These are phyloP conservation scores for Amauroascus niger DNA, from an alignment of 2,329 filamentous ascomycete species.

Conservation along the genomic window DNA sequence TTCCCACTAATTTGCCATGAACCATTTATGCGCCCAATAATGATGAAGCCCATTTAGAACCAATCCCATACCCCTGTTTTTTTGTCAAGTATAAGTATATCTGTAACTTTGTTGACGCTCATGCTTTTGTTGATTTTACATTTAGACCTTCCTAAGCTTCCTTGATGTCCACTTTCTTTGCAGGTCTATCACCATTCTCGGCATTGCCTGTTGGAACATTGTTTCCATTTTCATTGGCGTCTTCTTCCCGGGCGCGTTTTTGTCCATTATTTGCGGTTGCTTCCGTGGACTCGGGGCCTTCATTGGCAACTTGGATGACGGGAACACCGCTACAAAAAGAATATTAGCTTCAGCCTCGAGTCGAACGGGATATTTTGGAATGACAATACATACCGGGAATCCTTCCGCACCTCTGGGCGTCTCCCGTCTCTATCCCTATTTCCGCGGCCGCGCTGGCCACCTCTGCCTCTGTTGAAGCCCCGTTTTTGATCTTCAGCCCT, in stretches of 20 bases:
- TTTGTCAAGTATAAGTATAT: not conserved
- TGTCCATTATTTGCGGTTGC: constrained; percentile 24
- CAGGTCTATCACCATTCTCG: constrained; percentile 28
- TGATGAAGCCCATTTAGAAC: not conserved
- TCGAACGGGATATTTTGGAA: not conserved
- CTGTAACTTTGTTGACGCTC: not conserved
- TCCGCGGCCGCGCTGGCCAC: constrained; percentile 24
- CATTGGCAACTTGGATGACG: constrained; percentile 28
- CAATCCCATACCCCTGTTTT: not conserved
- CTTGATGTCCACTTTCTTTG: constrained; percentile 43
- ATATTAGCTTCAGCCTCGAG: constrained; percentile 5
- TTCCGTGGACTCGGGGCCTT: constrained; percentile 6
- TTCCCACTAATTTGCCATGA: not conserved
- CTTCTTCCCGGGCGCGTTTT: constrained; percentile 41
- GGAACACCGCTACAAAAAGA: constrained; percentile 34
- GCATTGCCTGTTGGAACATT: constrained; percentile 18
- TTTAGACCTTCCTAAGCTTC: constrained; percentile 23
- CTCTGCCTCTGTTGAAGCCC: constrained; percentile 30
- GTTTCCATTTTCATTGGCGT: constrained; percentile 11
- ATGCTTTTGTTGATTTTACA: not conserved
- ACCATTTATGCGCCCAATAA: constrained; percentile 3
- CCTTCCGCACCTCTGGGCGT: constrained; percentile 31
- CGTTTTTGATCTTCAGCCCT: constrained; percentile 38
- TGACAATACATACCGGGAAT: constrained; percentile 32
- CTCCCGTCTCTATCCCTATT: constrained; percentile 19